Conservation (phyloP, 768 basidiomycete species). For the Kwoniella dejecticola region DNA sequence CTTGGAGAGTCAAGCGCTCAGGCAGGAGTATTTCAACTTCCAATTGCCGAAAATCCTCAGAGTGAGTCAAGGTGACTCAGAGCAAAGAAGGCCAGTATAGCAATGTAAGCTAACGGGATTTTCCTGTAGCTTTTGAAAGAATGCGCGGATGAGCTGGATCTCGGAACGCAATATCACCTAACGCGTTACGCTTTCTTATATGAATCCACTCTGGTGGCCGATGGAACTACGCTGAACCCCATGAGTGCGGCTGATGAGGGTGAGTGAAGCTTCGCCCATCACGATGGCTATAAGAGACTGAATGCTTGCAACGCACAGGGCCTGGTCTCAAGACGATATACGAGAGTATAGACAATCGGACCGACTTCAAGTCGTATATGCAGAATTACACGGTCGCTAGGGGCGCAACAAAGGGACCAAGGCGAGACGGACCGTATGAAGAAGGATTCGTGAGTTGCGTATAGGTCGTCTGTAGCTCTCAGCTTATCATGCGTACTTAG, state of each 20-base stretch:
- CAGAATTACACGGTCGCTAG: slow-evolving; percentile 94
- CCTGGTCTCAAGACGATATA: slow-evolving; percentile 81
- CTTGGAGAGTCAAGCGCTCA: slow-evolving; percentile 80
- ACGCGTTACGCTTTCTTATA: slow-evolving; percentile 92
- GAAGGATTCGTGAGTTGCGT: slow-evolving; percentile 83
- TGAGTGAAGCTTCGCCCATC: slow-evolving; percentile 22
- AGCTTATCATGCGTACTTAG: slow-evolving; percentile 16
- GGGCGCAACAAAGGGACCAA: slow-evolving; percentile 68
- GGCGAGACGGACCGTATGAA: slow-evolving; percentile 83
- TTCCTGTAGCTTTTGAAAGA: slow-evolving; percentile 84
- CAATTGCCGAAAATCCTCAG: slow-evolving; percentile 90
- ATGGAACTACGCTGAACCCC: slow-evolving; percentile 80
- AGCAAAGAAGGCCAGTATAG: too few relatives aligned
- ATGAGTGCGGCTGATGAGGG: slow-evolving; percentile 53
- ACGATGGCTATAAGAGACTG: too few relatives aligned
- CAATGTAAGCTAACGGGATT: too few relatives aligned
- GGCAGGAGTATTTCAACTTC: slow-evolving; percentile 98
- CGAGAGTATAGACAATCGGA: slow-evolving; percentile 89
- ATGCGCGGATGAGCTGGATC: slow-evolving; percentile 90
- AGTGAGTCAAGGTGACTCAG: slow-evolving; percentile 61
- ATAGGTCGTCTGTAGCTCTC: slow-evolving; percentile 1
- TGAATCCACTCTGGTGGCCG: slow-evolving; percentile 84
- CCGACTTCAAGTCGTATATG: slow-evolving; percentile 96
- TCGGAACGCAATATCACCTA: slow-evolving; percentile 97
- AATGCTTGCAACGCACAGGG: slow-evolving; percentile 56